Evolutionary conservation across 1,139 yeast genomes (phyloP), one percentile per base, ranked within the genome.

Genomic region (Blastobotrys aristatus): DNA sequence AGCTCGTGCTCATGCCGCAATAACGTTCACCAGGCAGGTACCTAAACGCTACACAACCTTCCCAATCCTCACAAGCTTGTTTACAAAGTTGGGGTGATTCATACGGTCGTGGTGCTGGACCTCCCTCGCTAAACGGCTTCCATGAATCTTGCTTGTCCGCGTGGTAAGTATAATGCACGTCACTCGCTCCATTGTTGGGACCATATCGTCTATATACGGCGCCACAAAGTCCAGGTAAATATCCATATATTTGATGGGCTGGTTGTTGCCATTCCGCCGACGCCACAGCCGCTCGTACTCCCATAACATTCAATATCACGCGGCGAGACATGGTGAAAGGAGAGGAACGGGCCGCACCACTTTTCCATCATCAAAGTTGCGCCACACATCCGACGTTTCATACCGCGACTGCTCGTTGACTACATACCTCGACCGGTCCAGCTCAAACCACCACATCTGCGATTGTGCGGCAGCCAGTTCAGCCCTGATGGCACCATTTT

Each of bases 301-400:
- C 62, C 62, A 67, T 32, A 68, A 53, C 18, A 56, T 53, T 67
- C 70, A 34, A 65, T 56, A 29, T 67, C 70, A 43, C 56, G 61
- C 14, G 67, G 54, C 8, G 51, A 47, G n/a, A 64, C 40, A 42
- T 67, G 69, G 47, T 68, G 71, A 59, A 64, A 65, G 1, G 67
- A 53, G 14, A 58, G 46, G n/a, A 69, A 55, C n/a, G 66, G 67
- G 27, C 53, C 50, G 46, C 73, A 70, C 67, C 68, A 60, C 16
- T 46, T 49, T 20, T 33, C 36, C 10, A 37, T 24, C n/a, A 16
- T 24, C 5, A 24, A 24, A 24, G 27, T 24, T 24, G 22, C 54
- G 37, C 54, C 54, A 51, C 7, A 49, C 48, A 20, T 48, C 51
- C 21, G 44, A 22, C 11, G 46, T 30, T 20, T 44, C 47, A 21